A percentile compares a stretch with the other conserved stretches of the same genome.
These are phyloP conservation scores for Leptomonas pyrrhocoris DNA, from an alignment of 208 protist species.

Conservation along the genomic window DNA sequence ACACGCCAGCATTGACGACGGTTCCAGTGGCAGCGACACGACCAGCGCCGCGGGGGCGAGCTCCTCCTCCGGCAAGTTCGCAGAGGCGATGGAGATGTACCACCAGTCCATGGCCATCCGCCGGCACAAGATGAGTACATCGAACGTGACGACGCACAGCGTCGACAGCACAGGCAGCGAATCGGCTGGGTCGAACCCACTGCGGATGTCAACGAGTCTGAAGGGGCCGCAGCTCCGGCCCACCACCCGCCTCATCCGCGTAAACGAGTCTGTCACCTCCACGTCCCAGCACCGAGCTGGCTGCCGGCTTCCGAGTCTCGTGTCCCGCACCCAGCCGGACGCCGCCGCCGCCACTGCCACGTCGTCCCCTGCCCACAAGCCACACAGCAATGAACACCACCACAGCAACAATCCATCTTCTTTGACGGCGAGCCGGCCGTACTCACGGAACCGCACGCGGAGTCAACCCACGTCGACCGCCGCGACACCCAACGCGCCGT, in stretches of 20 bases:
- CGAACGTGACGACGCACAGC: background rate
- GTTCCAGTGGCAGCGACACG: slow-evolving; percentile 4
- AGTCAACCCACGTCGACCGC: background rate
- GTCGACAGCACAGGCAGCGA: background rate
- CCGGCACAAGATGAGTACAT: slow-evolving; percentile 9
- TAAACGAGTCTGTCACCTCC: background rate
- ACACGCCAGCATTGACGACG: background rate
- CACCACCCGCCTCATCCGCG: slow-evolving; percentile 4
- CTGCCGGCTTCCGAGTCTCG: slow-evolving; percentile 1
- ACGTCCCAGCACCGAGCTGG: background rate
- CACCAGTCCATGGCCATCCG: slow-evolving; percentile 22
- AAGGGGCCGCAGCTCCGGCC: slow-evolving; percentile 14
- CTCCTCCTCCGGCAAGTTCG: slow-evolving; percentile 17
- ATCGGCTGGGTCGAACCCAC: background rate
- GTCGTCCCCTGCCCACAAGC: background rate
- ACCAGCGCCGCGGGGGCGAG: background rate
- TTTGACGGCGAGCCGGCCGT: background rate
- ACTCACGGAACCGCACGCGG: background rate
- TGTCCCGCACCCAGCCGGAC: background rate
- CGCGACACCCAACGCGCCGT: background rate
- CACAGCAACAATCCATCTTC: background rate
- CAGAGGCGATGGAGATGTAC: slow-evolving; percentile 22
- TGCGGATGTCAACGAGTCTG: background rate
- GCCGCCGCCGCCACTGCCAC: background rate
- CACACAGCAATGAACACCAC: background rate